These are phyloP conservation scores for Sextonia rubra DNA, from an alignment of 164 flowering plant species.

Conservation along the genomic window DNA sequence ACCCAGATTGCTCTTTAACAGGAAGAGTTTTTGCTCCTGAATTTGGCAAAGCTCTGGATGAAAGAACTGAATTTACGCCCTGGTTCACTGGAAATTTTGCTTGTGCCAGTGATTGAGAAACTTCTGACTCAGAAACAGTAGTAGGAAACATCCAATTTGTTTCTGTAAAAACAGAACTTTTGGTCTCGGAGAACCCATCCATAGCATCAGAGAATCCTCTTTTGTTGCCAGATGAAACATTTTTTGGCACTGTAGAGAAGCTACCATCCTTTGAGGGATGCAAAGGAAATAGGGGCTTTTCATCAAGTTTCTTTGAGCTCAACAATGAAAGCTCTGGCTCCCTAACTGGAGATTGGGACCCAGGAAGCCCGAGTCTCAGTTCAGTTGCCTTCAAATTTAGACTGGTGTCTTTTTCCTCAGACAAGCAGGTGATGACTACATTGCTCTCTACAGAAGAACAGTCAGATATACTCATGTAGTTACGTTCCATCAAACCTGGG, in stretches of 20 bases:
- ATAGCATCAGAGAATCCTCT: conserved; percentile 84
- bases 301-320: conserved; percentile 50
- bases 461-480: conserved; percentile 75
- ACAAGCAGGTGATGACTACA: conserved; percentile 37
- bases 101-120: conserved; percentile 35
- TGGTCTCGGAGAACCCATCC: conserved; percentile 53
- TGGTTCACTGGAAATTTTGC: conserved; percentile 34
- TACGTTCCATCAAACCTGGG: conserved; percentile 56
- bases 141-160: conserved; percentile 61
- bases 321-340: conserved; percentile 40
- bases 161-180: conserved; percentile 31
- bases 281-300: conserved; percentile 79
- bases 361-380: conserved; percentile 91
- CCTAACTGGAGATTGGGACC: conserved; percentile 76
- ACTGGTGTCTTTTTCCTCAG: conserved; percentile 41
- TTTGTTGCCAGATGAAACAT: conserved; percentile 66
- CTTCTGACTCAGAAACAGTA: conserved; percentile 31
- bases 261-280: conserved; percentile 57
- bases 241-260: conserved; percentile 39
- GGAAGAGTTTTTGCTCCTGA: conserved; percentile 18
- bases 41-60: conserved; percentile 27
- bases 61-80: conserved; percentile 21
- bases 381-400: conserved; percentile 85
- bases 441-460: conserved; percentile 86
- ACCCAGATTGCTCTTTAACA: conserved; percentile 35